A percentile compares a stretch with the other conserved stretches of the same genome.
phyloP scores from a whole-genome alignment of 805 yeast genomes.

The Nakazawaea ernobii region DNA sequence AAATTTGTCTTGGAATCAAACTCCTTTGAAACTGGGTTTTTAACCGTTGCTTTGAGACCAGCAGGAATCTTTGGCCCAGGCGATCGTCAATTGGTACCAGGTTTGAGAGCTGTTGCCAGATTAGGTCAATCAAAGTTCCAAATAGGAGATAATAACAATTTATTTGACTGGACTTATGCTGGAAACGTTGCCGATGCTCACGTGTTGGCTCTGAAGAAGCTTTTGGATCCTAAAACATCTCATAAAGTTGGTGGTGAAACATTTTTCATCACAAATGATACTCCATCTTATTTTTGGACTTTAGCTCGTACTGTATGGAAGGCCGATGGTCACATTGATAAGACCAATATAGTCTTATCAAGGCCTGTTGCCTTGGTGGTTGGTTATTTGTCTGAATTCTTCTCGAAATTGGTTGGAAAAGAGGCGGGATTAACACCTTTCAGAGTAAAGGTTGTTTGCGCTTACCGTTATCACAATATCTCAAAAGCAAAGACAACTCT shows the following conservation, averaged over 20 bases:
- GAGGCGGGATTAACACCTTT: constrained; percentile 95
- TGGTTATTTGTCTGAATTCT: constrained; percentile 76
- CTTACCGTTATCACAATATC: constrained; percentile 89
- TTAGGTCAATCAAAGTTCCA: constrained; percentile 89
- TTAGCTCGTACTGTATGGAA: constrained; percentile 96
- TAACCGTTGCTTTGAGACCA: constrained; percentile 87
- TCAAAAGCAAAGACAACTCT: constrained; percentile 73
- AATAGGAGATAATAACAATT: constrained; percentile 87
- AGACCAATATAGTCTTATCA: constrained; percentile 58
- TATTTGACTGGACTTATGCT: constrained; percentile 97
- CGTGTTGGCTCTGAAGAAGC: constrained; percentile 80
- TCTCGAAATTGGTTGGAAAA: constrained; percentile 65
- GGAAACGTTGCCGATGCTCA: constrained; percentile 98
- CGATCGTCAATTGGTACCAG: constrained; percentile 94
- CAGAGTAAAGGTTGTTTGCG: constrained; percentile 89
- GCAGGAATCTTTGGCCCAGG: constrained; percentile 99
- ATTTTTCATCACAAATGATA: constrained; percentile 87
- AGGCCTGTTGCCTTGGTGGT: constrained; percentile 73
- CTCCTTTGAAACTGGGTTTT: constrained; percentile 44
- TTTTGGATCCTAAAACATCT: constrained; percentile 42
- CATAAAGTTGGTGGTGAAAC: constrained; percentile 70
- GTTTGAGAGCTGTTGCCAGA: constrained; percentile 74
- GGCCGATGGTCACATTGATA: constrained; percentile 83
- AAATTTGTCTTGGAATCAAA: constrained; percentile 72
- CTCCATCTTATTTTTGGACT: constrained; percentile 96